Conservation (phyloP, 805 yeast species). For the Candida parachauliodes region DNA sequence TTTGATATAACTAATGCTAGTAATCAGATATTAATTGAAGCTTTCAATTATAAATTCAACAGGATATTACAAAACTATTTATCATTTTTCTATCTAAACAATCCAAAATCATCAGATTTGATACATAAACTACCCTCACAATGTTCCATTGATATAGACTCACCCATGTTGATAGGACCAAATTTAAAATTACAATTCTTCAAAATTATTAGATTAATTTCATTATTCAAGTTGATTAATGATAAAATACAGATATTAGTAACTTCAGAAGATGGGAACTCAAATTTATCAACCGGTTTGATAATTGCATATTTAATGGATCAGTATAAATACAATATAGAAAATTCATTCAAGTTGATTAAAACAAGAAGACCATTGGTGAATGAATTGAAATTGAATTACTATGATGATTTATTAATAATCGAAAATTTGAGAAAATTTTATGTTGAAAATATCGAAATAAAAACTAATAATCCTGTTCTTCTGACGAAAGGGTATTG, state of each 20-base stretch:
- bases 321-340: conserved; percentile 31
- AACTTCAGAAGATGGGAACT: conserved; percentile 28
- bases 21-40: conserved; percentile 18
- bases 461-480: conserved; percentile 23
- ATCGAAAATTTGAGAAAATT: conserved; percentile 39
- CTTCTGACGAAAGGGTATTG: conserved; percentile 11
- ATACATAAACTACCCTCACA: conserved; percentile 28
- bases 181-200: conserved; percentile 34
- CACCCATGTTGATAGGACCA: conserved; percentile 35
- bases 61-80: conserved; percentile 36
- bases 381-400: conserved; percentile 25
- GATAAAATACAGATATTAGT: conserved; percentile 27
- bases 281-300: conserved; percentile 27
- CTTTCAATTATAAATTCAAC: conserved; percentile 27
- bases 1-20: conserved; percentile 21
- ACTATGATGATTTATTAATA: conserved; percentile 37
- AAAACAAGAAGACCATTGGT: conserved; percentile 15
- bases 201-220: conserved; percentile 32
- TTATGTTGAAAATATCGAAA: conserved; percentile 26
- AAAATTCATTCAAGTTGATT: conserved; percentile 24
- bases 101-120: conserved; percentile 24
- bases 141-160: conserved; percentile 14
- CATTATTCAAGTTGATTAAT: conserved; percentile 32
- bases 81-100: conserved; percentile 30
- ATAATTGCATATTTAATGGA: conserved; percentile 39